These are phyloP conservation scores for Zychaea mexicana DNA, from an alignment of 371 early-diverging fungal species.

Conservation along the genomic window DNA sequence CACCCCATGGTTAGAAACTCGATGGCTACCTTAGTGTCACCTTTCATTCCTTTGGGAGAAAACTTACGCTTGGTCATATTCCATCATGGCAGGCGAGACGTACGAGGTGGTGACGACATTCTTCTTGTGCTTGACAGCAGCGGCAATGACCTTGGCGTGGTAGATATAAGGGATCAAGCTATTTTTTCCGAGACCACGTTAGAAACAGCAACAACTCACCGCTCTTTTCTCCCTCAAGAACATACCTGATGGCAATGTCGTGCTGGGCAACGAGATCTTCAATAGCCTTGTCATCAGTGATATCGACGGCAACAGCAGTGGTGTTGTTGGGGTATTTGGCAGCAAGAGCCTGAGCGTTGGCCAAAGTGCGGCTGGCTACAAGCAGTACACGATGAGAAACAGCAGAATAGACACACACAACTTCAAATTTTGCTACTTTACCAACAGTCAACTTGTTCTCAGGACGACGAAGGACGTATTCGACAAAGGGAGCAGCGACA, in stretches of 20 bases:
- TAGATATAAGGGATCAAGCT: constrained; percentile 88
- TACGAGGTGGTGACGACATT: constrained; percentile 92
- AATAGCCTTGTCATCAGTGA: constrained; percentile 75
- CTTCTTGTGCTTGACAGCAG: constrained; percentile 81
- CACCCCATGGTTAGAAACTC: too few species aligned
- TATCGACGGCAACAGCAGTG: constrained; percentile 79
- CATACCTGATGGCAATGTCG: constrained; percentile 75
- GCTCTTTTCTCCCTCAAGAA: not conserved
- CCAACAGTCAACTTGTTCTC: constrained; percentile 84
- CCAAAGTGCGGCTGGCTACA: constrained; percentile 79
- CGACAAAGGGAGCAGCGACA: constrained; percentile 95
- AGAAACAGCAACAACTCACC: not conserved
- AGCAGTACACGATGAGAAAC: constrained; percentile 5
- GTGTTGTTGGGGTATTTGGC: constrained; percentile 58
- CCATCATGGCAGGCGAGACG: constrained; percentile 88
- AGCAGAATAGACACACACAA: not conserved
- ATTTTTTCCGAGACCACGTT: not conserved
- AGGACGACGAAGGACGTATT: constrained; percentile 86
- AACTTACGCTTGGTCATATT: constrained; percentile 73
- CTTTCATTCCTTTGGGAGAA: not conserved
- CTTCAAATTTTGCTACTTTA: constrained; percentile 32
- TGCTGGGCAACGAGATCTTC: constrained; percentile 87
- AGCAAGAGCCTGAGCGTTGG: constrained; percentile 76
- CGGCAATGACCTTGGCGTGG: constrained; percentile 85
- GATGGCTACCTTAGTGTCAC: not conserved